These are phyloP conservation scores for Moelleriella libera DNA, from an alignment of 2,329 filamentous ascomycete genomes.

Conservation along the genomic window DNA sequence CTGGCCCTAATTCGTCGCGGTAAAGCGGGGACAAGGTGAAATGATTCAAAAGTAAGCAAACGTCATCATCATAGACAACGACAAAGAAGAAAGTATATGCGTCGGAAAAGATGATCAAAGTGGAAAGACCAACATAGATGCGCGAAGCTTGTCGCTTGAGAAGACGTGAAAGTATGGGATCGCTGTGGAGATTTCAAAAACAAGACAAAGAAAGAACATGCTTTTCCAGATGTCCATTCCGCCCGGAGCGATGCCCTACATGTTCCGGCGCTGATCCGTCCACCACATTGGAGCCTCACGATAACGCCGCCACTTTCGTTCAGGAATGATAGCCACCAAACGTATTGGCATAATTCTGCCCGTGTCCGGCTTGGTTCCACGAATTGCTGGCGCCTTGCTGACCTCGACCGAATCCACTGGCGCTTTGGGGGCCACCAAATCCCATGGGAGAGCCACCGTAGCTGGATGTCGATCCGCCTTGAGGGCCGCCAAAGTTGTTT, in stretches of 20 bases:
- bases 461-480: slow-evolving; percentile 45
- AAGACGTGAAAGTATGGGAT: slow-evolving; percentile 9
- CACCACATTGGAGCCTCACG: slow-evolving; percentile 2
- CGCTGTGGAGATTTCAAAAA: slow-evolving; percentile 6
- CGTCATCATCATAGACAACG: not conserved
- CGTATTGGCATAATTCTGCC: slow-evolving; percentile 45
- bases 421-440: slow-evolving; percentile 59
- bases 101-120: not conserved
- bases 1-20: not conserved
- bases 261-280: slow-evolving; percentile 1
- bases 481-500: slow-evolving; percentile 48
- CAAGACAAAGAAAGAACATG: slow-evolving; percentile 7
- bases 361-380: slow-evolving; percentile 36
- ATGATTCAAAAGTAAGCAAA: not conserved
- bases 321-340: slow-evolving; percentile 52
- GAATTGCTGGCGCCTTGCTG: slow-evolving; percentile 42
- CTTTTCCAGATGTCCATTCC: slow-evolving; percentile 6
- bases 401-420: slow-evolving; percentile 74
- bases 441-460: slow-evolving; percentile 56
- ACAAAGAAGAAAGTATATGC: not conserved
- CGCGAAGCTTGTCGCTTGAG: slow-evolving; percentile 6
- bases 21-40: not conserved
- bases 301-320: slow-evolving; percentile 4
- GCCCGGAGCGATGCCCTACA: slow-evolving; percentile 2
- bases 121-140: too few species aligned